Evolutionary conservation across 306 rosid genomes (phyloP).

Genomic region (Sophora flavescens): DNA sequence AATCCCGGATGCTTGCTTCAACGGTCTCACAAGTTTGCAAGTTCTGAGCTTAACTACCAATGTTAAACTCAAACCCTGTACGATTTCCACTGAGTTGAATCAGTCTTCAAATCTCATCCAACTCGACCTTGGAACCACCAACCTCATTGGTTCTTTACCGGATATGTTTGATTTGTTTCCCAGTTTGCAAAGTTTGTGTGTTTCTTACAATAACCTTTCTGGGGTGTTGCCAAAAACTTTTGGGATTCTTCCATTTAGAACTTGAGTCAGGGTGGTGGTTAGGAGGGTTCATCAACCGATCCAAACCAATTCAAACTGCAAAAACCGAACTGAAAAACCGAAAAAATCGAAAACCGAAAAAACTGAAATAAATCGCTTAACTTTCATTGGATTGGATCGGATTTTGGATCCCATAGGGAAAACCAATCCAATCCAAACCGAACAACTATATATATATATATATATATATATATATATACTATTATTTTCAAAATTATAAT

Average conservation of each 20-base stretch:
- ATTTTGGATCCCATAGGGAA: no score
- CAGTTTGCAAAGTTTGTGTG: conserved; percentile 61
- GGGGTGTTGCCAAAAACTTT: conserved; percentile 65
- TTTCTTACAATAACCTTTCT: conserved; percentile 77
- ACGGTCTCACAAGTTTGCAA: conserved; percentile 59
- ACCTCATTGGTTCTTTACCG: conserved; percentile 59
- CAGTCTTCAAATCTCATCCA: conserved; percentile 50
- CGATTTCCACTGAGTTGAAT: conserved; percentile 58
- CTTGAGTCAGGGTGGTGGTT: conserved; percentile 65
- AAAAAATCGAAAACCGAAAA: no score
- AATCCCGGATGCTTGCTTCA: conserved; percentile 51
- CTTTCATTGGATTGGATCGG: no score
- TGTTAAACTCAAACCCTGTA: conserved; percentile 53
- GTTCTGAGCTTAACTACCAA: conserved; percentile 57
- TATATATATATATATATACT: no score
- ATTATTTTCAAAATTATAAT: no score
- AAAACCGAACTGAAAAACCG: no score
- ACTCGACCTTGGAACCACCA: conserved; percentile 54
- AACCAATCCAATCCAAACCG: no score
- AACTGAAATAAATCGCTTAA: no score
- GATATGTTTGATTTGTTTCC: conserved; percentile 60
- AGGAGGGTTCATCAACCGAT: no score
- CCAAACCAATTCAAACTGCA: no score
- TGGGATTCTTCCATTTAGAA: conserved; percentile 59
- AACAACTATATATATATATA: no score